Conservation (phyloP, 352 stramenopile genomes). For the Globisporangium okanoganense region DNA sequence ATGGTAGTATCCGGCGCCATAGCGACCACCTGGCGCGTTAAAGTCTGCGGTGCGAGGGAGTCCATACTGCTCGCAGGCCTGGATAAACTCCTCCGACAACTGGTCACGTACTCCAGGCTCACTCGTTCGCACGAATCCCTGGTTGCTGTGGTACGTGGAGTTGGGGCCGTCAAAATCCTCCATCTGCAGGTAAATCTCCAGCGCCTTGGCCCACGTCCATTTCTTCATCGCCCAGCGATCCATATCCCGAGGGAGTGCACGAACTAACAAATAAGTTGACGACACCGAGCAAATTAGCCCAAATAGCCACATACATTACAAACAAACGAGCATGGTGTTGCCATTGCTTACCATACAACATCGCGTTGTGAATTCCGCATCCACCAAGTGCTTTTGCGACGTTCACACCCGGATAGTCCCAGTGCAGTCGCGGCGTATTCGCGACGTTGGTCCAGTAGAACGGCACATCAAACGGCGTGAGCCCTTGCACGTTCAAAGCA, state of each 20-base stretch:
- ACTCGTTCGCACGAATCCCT: constrained; percentile 61
- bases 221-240: constrained; percentile 63
- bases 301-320: background rate
- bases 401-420: constrained; percentile 77
- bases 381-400: constrained; percentile 83
- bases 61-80: constrained; percentile 45
- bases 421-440: constrained; percentile 61
- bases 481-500: constrained; percentile 28
- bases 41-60: constrained; percentile 70
- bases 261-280: constrained; percentile 49
- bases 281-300: constrained; percentile 1
- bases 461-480: constrained; percentile 82
- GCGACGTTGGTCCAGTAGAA: constrained; percentile 85
- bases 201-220: constrained; percentile 75
- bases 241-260: constrained; percentile 69
- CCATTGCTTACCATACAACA: constrained; percentile 75
- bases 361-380: constrained; percentile 89
- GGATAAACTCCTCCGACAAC: constrained; percentile 45
- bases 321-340: background rate
- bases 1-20: constrained; percentile 80
- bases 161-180: constrained; percentile 67
- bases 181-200: constrained; percentile 68
- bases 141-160: constrained; percentile 45
- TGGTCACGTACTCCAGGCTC: constrained; percentile 23
- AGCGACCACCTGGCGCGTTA: constrained; percentile 65